Evolutionary conservation across 495 filamentous ascomycete genomes (phyloP).

Genomic region (Wilcoxina mikolae): DNA sequence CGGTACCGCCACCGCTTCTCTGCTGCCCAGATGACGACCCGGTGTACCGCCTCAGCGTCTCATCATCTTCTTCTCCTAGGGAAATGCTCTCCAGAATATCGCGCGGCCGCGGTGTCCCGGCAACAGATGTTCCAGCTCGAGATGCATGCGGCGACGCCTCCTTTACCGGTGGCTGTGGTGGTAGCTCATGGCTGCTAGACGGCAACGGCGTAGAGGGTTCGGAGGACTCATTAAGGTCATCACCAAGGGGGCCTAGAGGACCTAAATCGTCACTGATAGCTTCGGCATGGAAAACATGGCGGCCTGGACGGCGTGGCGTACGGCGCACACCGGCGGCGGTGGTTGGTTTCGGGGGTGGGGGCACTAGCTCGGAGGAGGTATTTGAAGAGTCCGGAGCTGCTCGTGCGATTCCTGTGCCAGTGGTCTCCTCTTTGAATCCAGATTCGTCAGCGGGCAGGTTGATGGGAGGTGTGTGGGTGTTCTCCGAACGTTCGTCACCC

Average conservation of each 20-base stretch:
- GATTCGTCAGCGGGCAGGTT: slow-evolving; percentile 9
- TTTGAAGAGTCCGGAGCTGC: neutral
- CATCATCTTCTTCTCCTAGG: slow-evolving; percentile 42
- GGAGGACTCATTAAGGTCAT: slow-evolving; percentile 38
- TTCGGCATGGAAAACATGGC: slow-evolving; percentile 35
- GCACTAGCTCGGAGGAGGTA: neutral
- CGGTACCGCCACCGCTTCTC: neutral
- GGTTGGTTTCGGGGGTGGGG: slow-evolving; percentile 1
- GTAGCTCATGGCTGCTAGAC: slow-evolving; percentile 40
- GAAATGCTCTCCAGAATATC: slow-evolving; percentile 45
- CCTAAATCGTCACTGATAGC: slow-evolving; percentile 81
- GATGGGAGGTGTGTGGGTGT: slow-evolving; percentile 16
- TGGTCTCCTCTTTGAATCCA: slow-evolving; percentile 12
- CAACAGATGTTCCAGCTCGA: slow-evolving; percentile 1
- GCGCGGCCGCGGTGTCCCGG: slow-evolving; percentile 2
- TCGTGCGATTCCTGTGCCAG: slow-evolving; percentile 2
- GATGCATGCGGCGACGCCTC: slow-evolving; percentile 37
- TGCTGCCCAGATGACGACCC: neutral
- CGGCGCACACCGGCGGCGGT: slow-evolving; percentile 10
- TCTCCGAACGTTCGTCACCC: slow-evolving; percentile 28
- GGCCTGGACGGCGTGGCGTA: slow-evolving; percentile 23
- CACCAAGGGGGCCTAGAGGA: slow-evolving; percentile 73
- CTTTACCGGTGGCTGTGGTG: slow-evolving; percentile 81
- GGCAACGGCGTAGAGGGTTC: slow-evolving; percentile 24
- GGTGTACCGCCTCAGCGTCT: neutral